phyloP scores from a whole-genome alignment of 768 basidiomycete genomes.

The Gymnopilus junonius region DNA sequence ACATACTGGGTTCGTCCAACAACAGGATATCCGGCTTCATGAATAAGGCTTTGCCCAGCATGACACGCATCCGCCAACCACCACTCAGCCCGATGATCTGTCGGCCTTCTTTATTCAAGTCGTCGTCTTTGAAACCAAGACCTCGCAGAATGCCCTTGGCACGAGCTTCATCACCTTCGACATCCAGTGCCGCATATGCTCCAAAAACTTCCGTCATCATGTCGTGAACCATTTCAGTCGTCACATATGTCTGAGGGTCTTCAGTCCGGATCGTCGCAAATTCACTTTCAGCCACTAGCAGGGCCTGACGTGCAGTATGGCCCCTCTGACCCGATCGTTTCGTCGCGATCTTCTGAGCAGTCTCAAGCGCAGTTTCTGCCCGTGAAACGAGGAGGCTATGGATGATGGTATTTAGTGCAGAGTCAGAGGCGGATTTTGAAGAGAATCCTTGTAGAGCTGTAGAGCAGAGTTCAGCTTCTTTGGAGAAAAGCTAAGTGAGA shows the following conservation, averaged over 20 bases:
- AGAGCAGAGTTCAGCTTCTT: background rate
- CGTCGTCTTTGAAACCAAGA: constrained; percentile 55
- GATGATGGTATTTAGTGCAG: constrained; percentile 25
- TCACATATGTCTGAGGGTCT: constrained; percentile 33
- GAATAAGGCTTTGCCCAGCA: constrained; percentile 62
- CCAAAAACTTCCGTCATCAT: constrained; percentile 30
- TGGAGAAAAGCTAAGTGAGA: no score
- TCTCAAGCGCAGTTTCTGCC: constrained; percentile 30
- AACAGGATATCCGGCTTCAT: constrained; percentile 60
- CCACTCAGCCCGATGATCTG: constrained; percentile 57
- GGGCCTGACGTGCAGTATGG: constrained; percentile 55
- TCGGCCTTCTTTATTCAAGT: constrained; percentile 32
- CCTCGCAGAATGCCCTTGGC: constrained; percentile 60
- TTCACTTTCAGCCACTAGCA: constrained; percentile 48
- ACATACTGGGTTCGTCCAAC: constrained; percentile 57
- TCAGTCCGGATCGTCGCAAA: constrained; percentile 35
- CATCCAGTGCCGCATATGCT: constrained; percentile 35
- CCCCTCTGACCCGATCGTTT: constrained; percentile 62
- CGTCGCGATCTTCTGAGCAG: constrained; percentile 50
- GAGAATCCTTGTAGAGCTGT: constrained; percentile 29
- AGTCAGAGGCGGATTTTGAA: constrained; percentile 21
- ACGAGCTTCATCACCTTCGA: constrained; percentile 46
- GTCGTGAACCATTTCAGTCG: constrained; percentile 28
- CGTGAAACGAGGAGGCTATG: constrained; percentile 28
- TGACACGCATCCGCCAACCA: constrained; percentile 67